These are phyloP conservation scores for Tylopilus intermedius DNA, from an alignment of 768 basidiomycete genomes.

Conservation along the genomic window DNA sequence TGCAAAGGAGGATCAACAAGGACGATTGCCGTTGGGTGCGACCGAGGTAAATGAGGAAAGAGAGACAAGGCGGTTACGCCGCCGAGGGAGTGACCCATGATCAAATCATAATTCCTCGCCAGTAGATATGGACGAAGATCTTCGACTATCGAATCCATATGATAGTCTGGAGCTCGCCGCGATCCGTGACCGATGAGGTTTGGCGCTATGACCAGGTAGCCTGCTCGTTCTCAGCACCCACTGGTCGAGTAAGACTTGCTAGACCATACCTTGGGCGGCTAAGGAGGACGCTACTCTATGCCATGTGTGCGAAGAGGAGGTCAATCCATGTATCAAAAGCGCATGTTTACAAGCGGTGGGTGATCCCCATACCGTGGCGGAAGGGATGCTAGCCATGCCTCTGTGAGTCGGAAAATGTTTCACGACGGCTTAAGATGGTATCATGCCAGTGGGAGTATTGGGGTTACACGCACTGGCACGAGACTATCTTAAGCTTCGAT, in stretches of 20 bases:
- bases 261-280: slow-evolving; percentile 13
- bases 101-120: slow-evolving; percentile 8
- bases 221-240: slow-evolving; percentile 2
- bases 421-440: background rate
- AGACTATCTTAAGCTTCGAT: too few relatives aligned
- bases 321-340: slow-evolving; percentile 6
- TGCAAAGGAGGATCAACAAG: too few relatives aligned
- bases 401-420: background rate
- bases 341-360: slow-evolving; percentile 8
- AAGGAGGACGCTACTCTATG: slow-evolving; percentile 3
- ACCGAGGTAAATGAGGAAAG: background rate
- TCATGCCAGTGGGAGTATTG: too few relatives aligned
- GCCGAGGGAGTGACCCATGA: slow-evolving; percentile 20
- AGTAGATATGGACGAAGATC: slow-evolving; percentile 14
- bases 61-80: slow-evolving; percentile 11
- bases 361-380: slow-evolving; percentile 13
- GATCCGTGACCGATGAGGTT: slow-evolving; percentile 4
- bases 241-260: background rate
- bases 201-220: slow-evolving; percentile 19
- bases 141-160: slow-evolving; percentile 2
- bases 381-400: slow-evolving; percentile 10
- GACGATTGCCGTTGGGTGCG: too few relatives aligned
- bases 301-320: slow-evolving; percentile 16
- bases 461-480: too few relatives aligned
- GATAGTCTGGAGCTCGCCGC: too few relatives aligned